Evolutionary conservation across 2,329 filamentous ascomycete species (phyloP), one percentile per base, ranked within the genome.

Genomic region (Epichloe uncinata): DNA sequence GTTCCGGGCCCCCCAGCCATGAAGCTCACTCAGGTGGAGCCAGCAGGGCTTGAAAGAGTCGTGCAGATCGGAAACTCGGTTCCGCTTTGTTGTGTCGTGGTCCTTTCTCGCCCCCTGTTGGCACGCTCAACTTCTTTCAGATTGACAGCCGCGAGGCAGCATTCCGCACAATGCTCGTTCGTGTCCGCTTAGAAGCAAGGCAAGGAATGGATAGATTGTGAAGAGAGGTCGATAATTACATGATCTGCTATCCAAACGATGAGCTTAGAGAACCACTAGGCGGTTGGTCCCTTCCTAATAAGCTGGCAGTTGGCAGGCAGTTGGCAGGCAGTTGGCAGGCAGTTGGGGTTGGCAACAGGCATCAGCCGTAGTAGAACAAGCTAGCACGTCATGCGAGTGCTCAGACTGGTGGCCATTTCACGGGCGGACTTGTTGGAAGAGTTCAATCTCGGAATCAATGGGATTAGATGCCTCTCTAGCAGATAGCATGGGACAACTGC

Each of bases 31-130:
- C 15, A 15, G n/a, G 37, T 40, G 46, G 46, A 8, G 30, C 30
- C 38, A 13, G 38, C 43, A 51, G 45, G 54, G 49, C 47, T 47
- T 51, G 46, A 51, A 5, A 35, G 45, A 38, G 13, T 42, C 47
- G 54, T 52, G 54, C 52, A 54, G 50, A 53, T 50, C 42, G 50
- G 52, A 47, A 49, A 52, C 38, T 52, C 50, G 53, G 51, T 41
- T 54, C 44, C 45, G 53, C 51, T n/a, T 52, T 26, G 22, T 26
- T 26, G 22, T 26, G 22, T 53, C 47, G 30, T 45, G 13, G 36
- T 35, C 42, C 46, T 33, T 34, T 22, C 36, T 42, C n/a, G n/a
- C 15, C 34, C 34, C 26, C 26, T 30, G 7, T 3, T 26, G 22
- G 2, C 22, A 26, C 7, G 22, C 26, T 30, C 26, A 30, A 30